Evolutionary conservation across 2,329 filamentous ascomycete genomes (phyloP), one percentile per base, ranked within the genome.

Genomic region (Aureobasidium musti): DNA sequence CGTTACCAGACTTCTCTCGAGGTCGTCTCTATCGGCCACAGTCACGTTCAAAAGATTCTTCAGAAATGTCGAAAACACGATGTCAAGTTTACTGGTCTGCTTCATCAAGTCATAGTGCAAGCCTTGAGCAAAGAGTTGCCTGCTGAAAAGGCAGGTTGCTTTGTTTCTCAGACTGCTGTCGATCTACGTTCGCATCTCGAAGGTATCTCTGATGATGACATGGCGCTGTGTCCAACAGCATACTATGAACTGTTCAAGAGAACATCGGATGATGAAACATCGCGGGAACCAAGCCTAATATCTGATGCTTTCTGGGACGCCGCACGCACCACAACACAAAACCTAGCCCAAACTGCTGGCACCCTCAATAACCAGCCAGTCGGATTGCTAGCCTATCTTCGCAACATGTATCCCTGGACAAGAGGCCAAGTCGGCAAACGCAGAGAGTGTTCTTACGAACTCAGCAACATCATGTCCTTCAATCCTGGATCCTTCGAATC

Each of bases 391-490:
- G 70, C 75, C 64, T 83, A 82, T 54, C 68, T 77, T 1, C 73
- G 73, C 5, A 76, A 77, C 63, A 75, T 82, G 30, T 70, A 77
- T 5, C 70, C 71, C 10, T 83, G 81, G 81, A 73, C 75, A 4
- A 52, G 71, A 10, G 74, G 73, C 2, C 79, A 81, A 52, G 59
- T 82, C 10, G 77, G 77, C 5, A 69, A 77, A 63, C 67, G 68
- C 33, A 73, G 81, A 30, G 79, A 80, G 47, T 73, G 68, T 19
- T 80, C 79, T 5, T 82, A 79, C 63, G 80, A 82, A 70, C 65
- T 83, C 10, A 83, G 81, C 71, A 83, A 83, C 68, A 59, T 82
- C 2, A 75, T 77, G 35, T 74, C 71, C 2, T 79, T 82, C 68
- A 73, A 77, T 56, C 69, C 66, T 19, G 66, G 64, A 2, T 1